phyloP scores from a whole-genome alignment of 306 rosid genomes.

The Medicago ruthenica region DNA sequence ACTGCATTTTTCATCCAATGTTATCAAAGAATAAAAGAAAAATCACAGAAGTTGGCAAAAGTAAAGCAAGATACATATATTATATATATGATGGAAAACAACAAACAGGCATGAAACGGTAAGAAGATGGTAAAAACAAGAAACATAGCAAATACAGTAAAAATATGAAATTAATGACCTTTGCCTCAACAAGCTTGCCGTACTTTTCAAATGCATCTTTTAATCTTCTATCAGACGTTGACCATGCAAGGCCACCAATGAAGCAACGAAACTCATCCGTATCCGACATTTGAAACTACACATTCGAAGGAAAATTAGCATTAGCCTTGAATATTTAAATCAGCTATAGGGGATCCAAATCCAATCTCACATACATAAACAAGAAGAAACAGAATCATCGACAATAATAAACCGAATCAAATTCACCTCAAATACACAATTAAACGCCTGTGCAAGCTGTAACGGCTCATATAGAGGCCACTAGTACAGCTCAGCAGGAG shows the following conservation, averaged over 20 bases:
- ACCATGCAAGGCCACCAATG: conserved; percentile 98
- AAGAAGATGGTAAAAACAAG: not conserved
- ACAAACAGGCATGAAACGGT: not conserved
- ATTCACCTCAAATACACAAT: not conserved
- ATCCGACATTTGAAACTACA: conserved; percentile 81
- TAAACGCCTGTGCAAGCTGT: not conserved
- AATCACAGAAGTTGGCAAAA: not conserved
- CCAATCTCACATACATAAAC: not conserved
- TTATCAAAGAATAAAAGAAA: not conserved
- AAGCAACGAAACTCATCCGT: conserved; percentile 90
- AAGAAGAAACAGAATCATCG: not conserved
- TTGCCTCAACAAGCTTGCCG: conserved; percentile 94
- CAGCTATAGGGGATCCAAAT: not conserved
- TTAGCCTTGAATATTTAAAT: conserved; percentile 1
- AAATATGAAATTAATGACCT: conserved; percentile 56
- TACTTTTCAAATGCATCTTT: conserved; percentile 87
- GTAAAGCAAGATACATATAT: not conserved
- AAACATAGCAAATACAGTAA: not conserved
- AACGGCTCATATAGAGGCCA: too few relatives aligned
- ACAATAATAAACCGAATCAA: not conserved
- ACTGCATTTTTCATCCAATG: not conserved
- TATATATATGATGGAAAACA: not conserved
- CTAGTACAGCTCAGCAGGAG: too few relatives aligned
- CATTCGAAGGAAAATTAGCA: conserved; percentile 18
- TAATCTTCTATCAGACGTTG: conserved; percentile 85